Evolutionary conservation across 1,139 yeast species (phyloP), one percentile per base, ranked within the genome.

Genomic region (Suhomyces guaymorum): DNA sequence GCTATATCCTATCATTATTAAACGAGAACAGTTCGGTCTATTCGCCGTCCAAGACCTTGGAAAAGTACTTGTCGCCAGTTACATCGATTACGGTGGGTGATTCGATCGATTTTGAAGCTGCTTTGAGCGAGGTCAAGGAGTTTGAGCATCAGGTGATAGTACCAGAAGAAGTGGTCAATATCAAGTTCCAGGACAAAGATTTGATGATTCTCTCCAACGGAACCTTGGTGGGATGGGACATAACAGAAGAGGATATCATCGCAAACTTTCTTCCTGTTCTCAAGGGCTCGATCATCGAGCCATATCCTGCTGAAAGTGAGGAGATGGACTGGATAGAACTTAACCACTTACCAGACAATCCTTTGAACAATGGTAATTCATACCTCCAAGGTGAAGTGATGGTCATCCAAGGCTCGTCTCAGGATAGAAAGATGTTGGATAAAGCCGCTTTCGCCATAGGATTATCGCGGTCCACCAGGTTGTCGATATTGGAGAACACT

Each of bases 391-490:
- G 88, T 4, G 96, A 87, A 43, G 72, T 82, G 4, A 75, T 87
- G 41, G 70, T 82, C 15, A 69, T 87, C 12, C 77, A 74, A 38
- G 83, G 83, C 1, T 46, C 50, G 2, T 65, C 68, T 6, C 52
- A 55, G 2, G 65, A 69, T 14, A 70, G 76, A 40, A 70, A 76
- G 27, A 49, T 82, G 30, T 61, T 85, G 24, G 95, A 88, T 52
- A 87, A 83, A 62, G 87, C 92, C 3, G 96, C 97, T 0, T 88
- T 88, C 57, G 84, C 96, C 1, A 80, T 87, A 35, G 97, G 96
- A 0, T 63, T 89, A 24, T 84, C 96, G 0, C 63, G 96, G 45
- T 84, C 95, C 3, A 89, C 97, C 0, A 75, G 94, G 49, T 66
- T 89, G 31, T 89, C 95, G 0, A 80, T 88, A 1, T 59, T 89